A percentile compares a stretch with the other conserved stretches of the same genome.
Conservation (phyloP, 345 rosid genomes). For the Moringa oleifera region DNA sequence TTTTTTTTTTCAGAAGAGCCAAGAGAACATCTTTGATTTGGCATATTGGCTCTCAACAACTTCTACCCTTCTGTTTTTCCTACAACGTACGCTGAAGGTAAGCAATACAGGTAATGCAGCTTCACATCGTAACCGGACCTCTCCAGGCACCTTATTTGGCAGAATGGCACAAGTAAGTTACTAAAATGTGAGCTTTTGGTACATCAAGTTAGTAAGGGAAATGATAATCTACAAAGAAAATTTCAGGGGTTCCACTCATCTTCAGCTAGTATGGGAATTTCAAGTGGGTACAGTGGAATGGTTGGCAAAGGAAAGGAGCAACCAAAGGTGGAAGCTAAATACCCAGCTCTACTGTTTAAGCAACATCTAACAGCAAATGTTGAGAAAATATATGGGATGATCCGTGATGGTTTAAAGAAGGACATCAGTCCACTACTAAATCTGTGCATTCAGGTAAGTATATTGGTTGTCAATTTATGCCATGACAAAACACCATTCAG, state of each 20-base stretch:
- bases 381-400: constrained; percentile 65
- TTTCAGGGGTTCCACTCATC: constrained; percentile 42
- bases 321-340: constrained; percentile 60
- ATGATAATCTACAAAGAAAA: constrained; percentile 11
- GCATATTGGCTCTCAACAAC: constrained; percentile 65
- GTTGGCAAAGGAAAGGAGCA: constrained; percentile 37
- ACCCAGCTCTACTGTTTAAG: constrained; percentile 65
- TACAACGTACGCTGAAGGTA: constrained; percentile 55
- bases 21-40: constrained; percentile 44
- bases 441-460: constrained; percentile 58
- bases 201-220: constrained; percentile 4
- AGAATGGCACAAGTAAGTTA: constrained; percentile 45
- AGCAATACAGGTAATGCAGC: constrained; percentile 36
- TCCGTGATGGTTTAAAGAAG: constrained; percentile 58
- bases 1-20: constrained; percentile 30
- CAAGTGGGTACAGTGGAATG: constrained; percentile 61
- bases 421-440: constrained; percentile 50
- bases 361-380: constrained; percentile 69
- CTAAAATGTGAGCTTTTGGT: constrained; percentile 7
- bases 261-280: constrained; percentile 38
- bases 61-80: constrained; percentile 53
- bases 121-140: constrained; percentile 33
- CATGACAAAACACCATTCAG: background rate
- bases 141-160: constrained; percentile 41
- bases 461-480: background rate